phyloP scores from a whole-genome alignment of 192 early-diverging fungal species.

The Backusella mclennaniae region DNA sequence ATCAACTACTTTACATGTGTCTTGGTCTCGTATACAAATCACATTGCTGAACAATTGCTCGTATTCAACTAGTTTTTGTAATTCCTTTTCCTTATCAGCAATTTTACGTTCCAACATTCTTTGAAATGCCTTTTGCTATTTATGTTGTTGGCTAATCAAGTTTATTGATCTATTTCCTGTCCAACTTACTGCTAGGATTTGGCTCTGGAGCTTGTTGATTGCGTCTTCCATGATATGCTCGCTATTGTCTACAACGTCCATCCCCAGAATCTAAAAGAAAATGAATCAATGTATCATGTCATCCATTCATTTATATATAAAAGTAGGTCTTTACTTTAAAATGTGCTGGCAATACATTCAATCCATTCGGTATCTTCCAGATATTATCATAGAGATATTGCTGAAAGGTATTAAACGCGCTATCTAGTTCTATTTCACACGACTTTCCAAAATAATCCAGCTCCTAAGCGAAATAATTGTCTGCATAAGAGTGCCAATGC shows the following conservation, averaged over 20 bases:
- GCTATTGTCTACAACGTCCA: neutral
- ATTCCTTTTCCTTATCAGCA: neutral
- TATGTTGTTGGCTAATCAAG: neutral
- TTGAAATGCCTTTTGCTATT: neutral
- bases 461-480: no score
- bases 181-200: neutral
- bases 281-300: neutral
- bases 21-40: neutral
- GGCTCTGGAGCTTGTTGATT: neutral
- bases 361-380: neutral
- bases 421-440: neutral
- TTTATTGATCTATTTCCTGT: neutral
- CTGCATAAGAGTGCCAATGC: no score
- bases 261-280: neutral
- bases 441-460: neutral
- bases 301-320: neutral
- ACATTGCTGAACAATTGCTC: neutral
- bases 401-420: neutral
- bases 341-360: neutral
- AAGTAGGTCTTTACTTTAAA: neutral
- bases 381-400: neutral
- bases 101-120: neutral
- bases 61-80: neutral
- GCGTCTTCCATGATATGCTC: neutral
- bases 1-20: neutral